Evolutionary conservation across 169 alveolate species (phyloP).

Genomic region (Theileria parva): DNA sequence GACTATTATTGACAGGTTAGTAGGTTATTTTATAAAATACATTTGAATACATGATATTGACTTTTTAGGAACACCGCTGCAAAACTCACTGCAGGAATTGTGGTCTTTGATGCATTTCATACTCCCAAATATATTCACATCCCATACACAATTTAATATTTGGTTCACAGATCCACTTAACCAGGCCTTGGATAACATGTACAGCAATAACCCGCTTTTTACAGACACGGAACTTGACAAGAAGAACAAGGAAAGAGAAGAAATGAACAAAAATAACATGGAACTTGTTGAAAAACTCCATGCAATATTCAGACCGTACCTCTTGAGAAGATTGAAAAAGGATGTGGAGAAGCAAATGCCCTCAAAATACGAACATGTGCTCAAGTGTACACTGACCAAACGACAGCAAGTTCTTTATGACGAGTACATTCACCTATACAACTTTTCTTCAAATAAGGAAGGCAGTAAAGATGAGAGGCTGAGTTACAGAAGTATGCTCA

Average conservation of each 20-base stretch:
- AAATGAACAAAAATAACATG: slow-evolving; percentile 17
- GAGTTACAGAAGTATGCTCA: slow-evolving; percentile 92
- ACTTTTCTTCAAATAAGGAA: slow-evolving; percentile 40
- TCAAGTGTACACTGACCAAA: slow-evolving; percentile 89
- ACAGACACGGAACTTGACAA: slow-evolving; percentile 30
- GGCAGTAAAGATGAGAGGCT: slow-evolving; percentile 65
- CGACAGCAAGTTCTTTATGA: slow-evolving; percentile 94
- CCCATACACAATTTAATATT: slow-evolving; percentile 93
- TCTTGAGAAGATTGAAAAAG: slow-evolving; percentile 94
- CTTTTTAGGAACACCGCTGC: slow-evolving; percentile 95
- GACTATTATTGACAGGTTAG: slow-evolving; percentile 89
- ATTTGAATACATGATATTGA: too few species aligned
- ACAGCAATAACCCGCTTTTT: slow-evolving; percentile 29
- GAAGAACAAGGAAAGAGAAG: slow-evolving; percentile 27
- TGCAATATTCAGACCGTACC: slow-evolving; percentile 95
- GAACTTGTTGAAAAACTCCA: slow-evolving; percentile 87
- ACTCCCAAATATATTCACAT: slow-evolving; percentile 94
- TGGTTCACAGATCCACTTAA: slow-evolving; percentile 95
- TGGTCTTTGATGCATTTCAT: slow-evolving; percentile 98
- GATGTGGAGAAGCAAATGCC: slow-evolving; percentile 99
- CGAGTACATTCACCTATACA: slow-evolving; percentile 88
- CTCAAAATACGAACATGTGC: slow-evolving; percentile 93
- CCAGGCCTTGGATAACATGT: slow-evolving; percentile 87
- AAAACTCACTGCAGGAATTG: slow-evolving; percentile 96
- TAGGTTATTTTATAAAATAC: too few species aligned